Evolutionary conservation across 106 monocot genomes (phyloP).

Genomic region (Ottelia alismoides): DNA sequence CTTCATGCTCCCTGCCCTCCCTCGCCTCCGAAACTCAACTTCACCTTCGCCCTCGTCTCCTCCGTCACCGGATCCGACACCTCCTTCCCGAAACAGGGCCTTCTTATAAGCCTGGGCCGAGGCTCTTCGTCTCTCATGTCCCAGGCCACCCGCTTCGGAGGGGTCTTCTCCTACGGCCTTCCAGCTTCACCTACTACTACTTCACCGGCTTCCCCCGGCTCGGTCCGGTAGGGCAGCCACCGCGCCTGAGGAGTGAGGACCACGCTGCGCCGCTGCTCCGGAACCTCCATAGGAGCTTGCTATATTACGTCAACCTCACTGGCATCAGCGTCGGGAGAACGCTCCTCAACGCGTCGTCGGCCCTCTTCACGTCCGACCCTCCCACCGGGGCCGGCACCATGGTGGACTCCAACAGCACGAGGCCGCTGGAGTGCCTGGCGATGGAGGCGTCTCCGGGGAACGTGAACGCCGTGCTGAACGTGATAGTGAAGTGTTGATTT

Average conservation of each 20-base stretch:
- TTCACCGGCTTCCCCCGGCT: slow-evolving; percentile 84
- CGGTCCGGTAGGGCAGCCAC: slow-evolving; percentile 50
- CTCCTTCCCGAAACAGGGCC: slow-evolving; percentile 56
- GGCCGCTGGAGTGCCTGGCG: slow-evolving; percentile 60
- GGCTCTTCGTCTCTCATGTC: slow-evolving; percentile 53
- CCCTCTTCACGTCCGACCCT: slow-evolving; percentile 45
- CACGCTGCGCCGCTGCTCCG: slow-evolving; percentile 49
- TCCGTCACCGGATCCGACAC: slow-evolving; percentile 21
- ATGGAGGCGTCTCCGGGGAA: slow-evolving; percentile 76
- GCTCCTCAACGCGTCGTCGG: slow-evolving; percentile 18
- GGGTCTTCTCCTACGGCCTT: slow-evolving; percentile 85
- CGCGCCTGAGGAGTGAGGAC: slow-evolving; percentile 37
- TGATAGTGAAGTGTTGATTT: no score
- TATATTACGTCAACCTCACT: slow-evolving; percentile 71
- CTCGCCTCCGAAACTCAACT: slow-evolving; percentile 31
- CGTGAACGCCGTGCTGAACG: slow-evolving; percentile 78
- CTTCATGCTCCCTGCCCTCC: slow-evolving; percentile 39
- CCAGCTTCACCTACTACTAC: slow-evolving; percentile 49
- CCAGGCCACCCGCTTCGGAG: slow-evolving; percentile 36
- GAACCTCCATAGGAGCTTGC: slow-evolving; percentile 47
- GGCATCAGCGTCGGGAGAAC: slow-evolving; percentile 43
- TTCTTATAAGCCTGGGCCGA: slow-evolving; percentile 62
- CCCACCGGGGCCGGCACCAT: slow-evolving; percentile 66
- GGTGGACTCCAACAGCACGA: slow-evolving; percentile 66
- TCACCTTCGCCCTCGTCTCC: slow-evolving; percentile 41